phyloP scores from a whole-genome alignment of 352 stramenopile species.

The Phytophthora boehmeriae region DNA sequence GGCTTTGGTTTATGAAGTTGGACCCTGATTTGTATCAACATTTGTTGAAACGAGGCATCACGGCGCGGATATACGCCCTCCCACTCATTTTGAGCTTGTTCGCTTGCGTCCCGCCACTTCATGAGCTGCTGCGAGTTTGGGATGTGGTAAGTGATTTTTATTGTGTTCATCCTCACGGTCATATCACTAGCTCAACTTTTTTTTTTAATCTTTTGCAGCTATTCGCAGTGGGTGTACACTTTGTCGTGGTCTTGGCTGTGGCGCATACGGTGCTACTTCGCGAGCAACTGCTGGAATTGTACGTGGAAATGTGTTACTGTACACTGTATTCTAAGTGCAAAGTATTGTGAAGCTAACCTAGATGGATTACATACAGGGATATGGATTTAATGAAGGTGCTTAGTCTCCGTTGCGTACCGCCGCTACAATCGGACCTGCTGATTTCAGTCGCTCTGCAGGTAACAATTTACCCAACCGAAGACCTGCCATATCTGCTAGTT shows the following conservation, averaged over 20 bases:
- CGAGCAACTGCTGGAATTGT: constrained; percentile 83
- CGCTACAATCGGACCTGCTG: constrained; percentile 82
- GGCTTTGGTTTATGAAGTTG: constrained; percentile 43
- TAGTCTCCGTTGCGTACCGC: constrained; percentile 80
- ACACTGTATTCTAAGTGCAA: too few species aligned
- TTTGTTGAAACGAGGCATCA: constrained; percentile 76
- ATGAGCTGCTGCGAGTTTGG: constrained; percentile 90
- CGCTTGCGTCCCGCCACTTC: constrained; percentile 88
- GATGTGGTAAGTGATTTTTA: constrained; percentile 68
- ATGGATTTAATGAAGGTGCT: constrained; percentile 91
- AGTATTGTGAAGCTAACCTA: too few species aligned
- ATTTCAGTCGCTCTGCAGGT: constrained; percentile 85
- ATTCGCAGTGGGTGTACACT: constrained; percentile 92
- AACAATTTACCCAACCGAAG: constrained; percentile 5
- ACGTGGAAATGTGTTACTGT: constrained; percentile 10
- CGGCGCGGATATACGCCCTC: constrained; percentile 86
- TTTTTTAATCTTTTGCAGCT: constrained; percentile 59
- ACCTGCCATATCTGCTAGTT: not conserved
- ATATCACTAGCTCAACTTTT: not conserved
- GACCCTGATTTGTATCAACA: constrained; percentile 86
- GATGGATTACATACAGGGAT: constrained; percentile 67
- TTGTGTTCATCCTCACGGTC: not conserved
- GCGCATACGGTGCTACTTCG: constrained; percentile 89
- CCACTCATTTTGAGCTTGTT: constrained; percentile 90
- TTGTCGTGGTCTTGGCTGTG: constrained; percentile 90